Percentiles rank a stretch among this genome's conserved stretches.
phyloP scores from a whole-genome alignment of 2,329 filamentous ascomycete genomes.

The Phoma sp. region DNA sequence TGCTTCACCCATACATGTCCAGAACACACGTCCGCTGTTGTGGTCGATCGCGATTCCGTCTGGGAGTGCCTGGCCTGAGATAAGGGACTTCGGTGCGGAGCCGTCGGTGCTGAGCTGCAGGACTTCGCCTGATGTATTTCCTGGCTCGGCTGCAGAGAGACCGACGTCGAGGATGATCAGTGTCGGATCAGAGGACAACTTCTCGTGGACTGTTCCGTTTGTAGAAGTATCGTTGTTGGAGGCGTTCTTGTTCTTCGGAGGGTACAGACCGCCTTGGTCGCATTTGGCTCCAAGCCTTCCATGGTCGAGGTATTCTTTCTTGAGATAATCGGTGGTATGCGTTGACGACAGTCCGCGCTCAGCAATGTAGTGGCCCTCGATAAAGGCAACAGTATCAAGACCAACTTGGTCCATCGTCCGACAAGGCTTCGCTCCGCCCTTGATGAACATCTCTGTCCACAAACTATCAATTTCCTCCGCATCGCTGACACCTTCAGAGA shows the following conservation, averaged over 20 bases:
- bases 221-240: background rate
- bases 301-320: conserved; percentile 53
- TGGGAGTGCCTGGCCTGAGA: conserved; percentile 26
- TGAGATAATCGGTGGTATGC: conserved; percentile 55
- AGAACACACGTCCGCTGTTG: conserved; percentile 37
- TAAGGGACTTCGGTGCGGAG: conserved; percentile 6
- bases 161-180: conserved; percentile 21
- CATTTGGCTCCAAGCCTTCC: conserved; percentile 57
- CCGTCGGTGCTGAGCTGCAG: conserved; percentile 16
- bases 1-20: conserved; percentile 33
- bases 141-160: conserved; percentile 6
- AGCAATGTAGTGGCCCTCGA: conserved; percentile 60
- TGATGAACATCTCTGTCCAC: conserved; percentile 51
- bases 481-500: conserved; percentile 58
- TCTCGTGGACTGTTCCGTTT: background rate
- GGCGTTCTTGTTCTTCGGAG: background rate
- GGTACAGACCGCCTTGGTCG: conserved; percentile 23
- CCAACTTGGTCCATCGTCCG: conserved; percentile 58
- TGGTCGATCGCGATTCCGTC: conserved; percentile 42
- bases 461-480: conserved; percentile 59
- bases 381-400: conserved; percentile 61
- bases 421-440: conserved; percentile 44
- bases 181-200: background rate
- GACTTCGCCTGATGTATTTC: conserved; percentile 22
- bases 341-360: conserved; percentile 54